A percentile compares a stretch with the other conserved stretches of the same genome.
These are phyloP conservation scores for Thielaviopsis musarum DNA, from an alignment of 2,329 filamentous ascomycete species.

Conservation along the genomic window DNA sequence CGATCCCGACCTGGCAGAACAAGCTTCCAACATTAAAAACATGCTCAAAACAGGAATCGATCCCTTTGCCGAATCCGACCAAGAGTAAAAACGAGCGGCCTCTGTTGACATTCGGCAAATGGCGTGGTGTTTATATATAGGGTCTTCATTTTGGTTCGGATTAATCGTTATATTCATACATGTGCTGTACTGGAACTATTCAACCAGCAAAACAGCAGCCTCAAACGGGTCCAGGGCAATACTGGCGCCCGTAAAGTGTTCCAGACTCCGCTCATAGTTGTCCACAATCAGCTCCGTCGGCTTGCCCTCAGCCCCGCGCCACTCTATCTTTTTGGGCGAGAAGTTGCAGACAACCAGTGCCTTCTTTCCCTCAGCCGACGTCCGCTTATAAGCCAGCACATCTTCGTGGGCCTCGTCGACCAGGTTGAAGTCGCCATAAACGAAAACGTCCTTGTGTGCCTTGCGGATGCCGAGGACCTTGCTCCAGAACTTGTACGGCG, in stretches of 20 bases:
- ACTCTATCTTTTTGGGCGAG: slow-evolving; percentile 18
- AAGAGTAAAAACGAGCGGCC: background rate
- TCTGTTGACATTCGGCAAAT: background rate
- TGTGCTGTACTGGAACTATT: background rate
- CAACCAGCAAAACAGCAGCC: slow-evolving; percentile 20
- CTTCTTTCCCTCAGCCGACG: slow-evolving; percentile 17
- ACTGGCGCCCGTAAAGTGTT: slow-evolving; percentile 16
- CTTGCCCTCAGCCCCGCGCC: slow-evolving; percentile 16
- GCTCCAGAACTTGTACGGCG: slow-evolving; percentile 45
- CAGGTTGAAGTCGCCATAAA: slow-evolving; percentile 38
- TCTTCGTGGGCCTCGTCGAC: slow-evolving; percentile 18
- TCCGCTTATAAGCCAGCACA: slow-evolving; percentile 24
- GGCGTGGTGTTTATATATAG: background rate
- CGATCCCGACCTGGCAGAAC: background rate
- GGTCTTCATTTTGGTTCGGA: no score
- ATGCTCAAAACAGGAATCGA: background rate
- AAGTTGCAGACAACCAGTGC: slow-evolving; percentile 26
- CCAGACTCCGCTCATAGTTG: slow-evolving; percentile 17
- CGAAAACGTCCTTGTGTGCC: slow-evolving; percentile 41
- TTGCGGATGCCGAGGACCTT: slow-evolving; percentile 43
- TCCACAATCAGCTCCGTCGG: slow-evolving; percentile 22
- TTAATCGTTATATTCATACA: background rate
- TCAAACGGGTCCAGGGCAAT: slow-evolving; percentile 23
- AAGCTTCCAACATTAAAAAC: background rate
- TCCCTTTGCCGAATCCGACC: background rate